Evolutionary conservation across 306 rosid species (phyloP), one percentile per base, ranked within the genome.

Genomic region (Dalbergia oliveri): DNA sequence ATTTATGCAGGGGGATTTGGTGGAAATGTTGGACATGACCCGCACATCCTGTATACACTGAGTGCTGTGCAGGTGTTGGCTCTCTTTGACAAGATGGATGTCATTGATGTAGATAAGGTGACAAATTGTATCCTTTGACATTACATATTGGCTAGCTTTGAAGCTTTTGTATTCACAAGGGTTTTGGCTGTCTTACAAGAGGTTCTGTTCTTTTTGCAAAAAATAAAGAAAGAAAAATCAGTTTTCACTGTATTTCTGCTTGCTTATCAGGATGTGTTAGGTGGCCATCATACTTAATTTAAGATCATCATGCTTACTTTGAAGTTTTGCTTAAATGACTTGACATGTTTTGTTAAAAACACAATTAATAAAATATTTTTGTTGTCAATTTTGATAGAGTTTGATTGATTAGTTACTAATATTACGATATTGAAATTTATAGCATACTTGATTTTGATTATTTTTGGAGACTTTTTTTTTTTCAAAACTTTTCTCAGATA

Each of bases 51-150:
- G 58, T 90, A 93, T 84, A 93, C 99, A 15, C 88, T 93, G n/a
- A 92, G 99, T 63, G 95, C 93, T 6, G 91, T 94, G 62, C 97
- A 94, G 87, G 91, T 88, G 86, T 89, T 94, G 84, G 93, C 91
- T 60, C 91, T 90, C 62, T 91, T 90, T 82, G 85, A 91, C 86
- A 91, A 90, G 86, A 73, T 93, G 66, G 83, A 84, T 70, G 81
- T 83, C 85, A 62, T 93, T 69, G 92, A 93, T 67, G 83, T 76
- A 6, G 95, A 92, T 37, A 88, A 80, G 82, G 94, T 94, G 72
- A 86, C 97, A 80, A 83, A 65, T 78, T 94, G 99, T 94, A 93
- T 94, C 99, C 97, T 85, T 83, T 85, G 45, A 74, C 79, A 64
- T 67, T 26, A 4, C 64, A 18, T 21, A 35, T 64, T 82, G 31